These are phyloP conservation scores for Calycina herbarum DNA, from an alignment of 2,329 filamentous ascomycete species.

Conservation along the genomic window DNA sequence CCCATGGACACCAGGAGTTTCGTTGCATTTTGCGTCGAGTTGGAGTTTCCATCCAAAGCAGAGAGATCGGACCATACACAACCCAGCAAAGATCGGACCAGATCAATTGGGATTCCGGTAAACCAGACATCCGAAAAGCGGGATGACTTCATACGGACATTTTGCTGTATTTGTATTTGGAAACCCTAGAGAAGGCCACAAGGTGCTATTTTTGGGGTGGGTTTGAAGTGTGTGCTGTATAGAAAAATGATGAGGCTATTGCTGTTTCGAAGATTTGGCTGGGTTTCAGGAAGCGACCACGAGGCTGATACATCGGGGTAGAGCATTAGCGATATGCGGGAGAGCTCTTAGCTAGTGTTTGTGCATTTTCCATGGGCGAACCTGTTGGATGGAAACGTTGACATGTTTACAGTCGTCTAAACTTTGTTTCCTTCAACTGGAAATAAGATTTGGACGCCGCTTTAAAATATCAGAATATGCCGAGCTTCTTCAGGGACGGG, in stretches of 20 bases:
- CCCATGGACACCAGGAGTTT: background rate
- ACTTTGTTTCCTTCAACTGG: background rate
- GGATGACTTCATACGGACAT: slow-evolving; percentile 4
- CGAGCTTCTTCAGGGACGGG: background rate
- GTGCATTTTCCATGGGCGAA: slow-evolving; percentile 10
- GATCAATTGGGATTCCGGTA: background rate
- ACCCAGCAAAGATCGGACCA: background rate
- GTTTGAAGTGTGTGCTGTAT: background rate
- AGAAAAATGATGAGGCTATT: slow-evolving; percentile 23
- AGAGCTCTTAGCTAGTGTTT: slow-evolving; percentile 1
- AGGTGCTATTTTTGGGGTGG: slow-evolving; percentile 9
- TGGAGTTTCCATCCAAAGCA: background rate
- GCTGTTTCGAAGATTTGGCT: slow-evolving; percentile 30
- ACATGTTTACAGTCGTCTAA: background rate
- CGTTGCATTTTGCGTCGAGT: background rate
- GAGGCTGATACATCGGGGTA: background rate
- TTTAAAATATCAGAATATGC: background rate
- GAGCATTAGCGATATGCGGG: slow-evolving; percentile 5
- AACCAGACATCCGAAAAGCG: background rate
- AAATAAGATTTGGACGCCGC: background rate
- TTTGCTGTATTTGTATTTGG: slow-evolving; percentile 7
- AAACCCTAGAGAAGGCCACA: too few relatives aligned
- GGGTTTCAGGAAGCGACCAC: slow-evolving; percentile 18
- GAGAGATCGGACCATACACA: background rate
- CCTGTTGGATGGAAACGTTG: background rate